These are phyloP conservation scores for Citropsis articulata DNA, from an alignment of 345 rosid genomes.

Conservation along the genomic window DNA sequence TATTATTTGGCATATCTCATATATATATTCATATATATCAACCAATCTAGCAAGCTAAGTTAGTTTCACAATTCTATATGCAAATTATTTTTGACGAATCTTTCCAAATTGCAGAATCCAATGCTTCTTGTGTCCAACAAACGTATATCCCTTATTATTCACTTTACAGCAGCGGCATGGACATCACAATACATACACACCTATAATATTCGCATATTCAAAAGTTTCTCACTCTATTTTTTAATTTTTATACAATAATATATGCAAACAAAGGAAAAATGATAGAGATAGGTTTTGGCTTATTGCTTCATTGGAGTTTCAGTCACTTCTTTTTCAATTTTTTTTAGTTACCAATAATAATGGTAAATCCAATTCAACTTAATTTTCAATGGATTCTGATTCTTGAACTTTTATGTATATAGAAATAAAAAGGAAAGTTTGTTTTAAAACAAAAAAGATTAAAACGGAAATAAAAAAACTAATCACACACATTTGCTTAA, in stretches of 20 bases:
- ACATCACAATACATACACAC: neutral
- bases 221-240: neutral
- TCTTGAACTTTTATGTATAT: neutral
- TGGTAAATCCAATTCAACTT: neutral
- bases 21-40: neutral
- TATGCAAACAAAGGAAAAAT: neutral
- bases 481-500: too few species aligned
- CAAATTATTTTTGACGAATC: slow-evolving; percentile 8
- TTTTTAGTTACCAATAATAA: neutral
- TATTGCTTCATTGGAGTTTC: neutral
- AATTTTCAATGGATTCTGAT: neutral
- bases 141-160: neutral
- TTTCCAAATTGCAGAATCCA: slow-evolving; percentile 32
- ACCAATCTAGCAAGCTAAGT: slow-evolving; percentile 16
- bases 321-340: neutral
- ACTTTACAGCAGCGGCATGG: neutral
- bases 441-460: too few species aligned
- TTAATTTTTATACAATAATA: too few species aligned
- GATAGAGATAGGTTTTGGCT: neutral
- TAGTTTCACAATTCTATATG: slow-evolving; percentile 5
- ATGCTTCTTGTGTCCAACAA: slow-evolving; percentile 24
- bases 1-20: neutral
- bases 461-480: too few species aligned
- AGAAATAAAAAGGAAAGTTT: neutral
- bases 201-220: slow-evolving; percentile 11